A percentile compares a stretch with the other conserved stretches of the same genome.
Conservation (phyloP, 1,139 yeast genomes). For the Lodderomyces parapsilosis region DNA sequence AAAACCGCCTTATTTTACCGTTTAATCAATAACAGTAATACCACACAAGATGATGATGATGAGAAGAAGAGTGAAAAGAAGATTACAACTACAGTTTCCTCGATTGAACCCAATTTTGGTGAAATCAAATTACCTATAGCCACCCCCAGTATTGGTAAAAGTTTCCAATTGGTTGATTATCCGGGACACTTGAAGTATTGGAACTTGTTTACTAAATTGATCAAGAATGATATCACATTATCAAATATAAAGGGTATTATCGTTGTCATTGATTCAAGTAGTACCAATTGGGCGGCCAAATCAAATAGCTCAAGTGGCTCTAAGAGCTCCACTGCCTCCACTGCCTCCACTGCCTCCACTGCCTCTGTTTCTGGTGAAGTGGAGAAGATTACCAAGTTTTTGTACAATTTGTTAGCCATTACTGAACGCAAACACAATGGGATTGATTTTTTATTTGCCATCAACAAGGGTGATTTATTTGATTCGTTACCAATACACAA, state of each 20-base stretch:
- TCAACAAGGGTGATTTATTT: slow-evolving; percentile 82
- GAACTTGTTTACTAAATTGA: slow-evolving; percentile 42
- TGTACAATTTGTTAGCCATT: slow-evolving; percentile 52
- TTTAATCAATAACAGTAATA: slow-evolving; percentile 13
- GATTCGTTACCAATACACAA: slow-evolving; percentile 71
- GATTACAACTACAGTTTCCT: slow-evolving; percentile 37
- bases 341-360: neutral
- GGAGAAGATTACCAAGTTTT: slow-evolving; percentile 44
- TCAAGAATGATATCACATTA: slow-evolving; percentile 45
- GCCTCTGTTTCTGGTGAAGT: slow-evolving; percentile 19
- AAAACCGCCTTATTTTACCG: slow-evolving; percentile 64
- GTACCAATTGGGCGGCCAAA: slow-evolving; percentile 21
- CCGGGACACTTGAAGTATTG: slow-evolving; percentile 85
- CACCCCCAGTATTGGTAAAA: slow-evolving; percentile 28
- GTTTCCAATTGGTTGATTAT: slow-evolving; percentile 62
- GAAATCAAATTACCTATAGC: slow-evolving; percentile 35
- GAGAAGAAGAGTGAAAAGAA: slow-evolving; percentile 8
- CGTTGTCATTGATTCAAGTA: slow-evolving; percentile 67
- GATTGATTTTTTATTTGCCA: slow-evolving; percentile 69
- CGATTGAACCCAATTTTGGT: slow-evolving; percentile 40
- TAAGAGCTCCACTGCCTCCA: too few species aligned
- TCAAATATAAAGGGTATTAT: slow-evolving; percentile 60
- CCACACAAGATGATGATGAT: slow-evolving; percentile 8
- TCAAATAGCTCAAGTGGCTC: too few species aligned
- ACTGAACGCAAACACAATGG: slow-evolving; percentile 66